Base-by-base conservation (phyloP, 2,329 filamentous ascomycete species). In the Tolypocladium pustulatum region DNA sequence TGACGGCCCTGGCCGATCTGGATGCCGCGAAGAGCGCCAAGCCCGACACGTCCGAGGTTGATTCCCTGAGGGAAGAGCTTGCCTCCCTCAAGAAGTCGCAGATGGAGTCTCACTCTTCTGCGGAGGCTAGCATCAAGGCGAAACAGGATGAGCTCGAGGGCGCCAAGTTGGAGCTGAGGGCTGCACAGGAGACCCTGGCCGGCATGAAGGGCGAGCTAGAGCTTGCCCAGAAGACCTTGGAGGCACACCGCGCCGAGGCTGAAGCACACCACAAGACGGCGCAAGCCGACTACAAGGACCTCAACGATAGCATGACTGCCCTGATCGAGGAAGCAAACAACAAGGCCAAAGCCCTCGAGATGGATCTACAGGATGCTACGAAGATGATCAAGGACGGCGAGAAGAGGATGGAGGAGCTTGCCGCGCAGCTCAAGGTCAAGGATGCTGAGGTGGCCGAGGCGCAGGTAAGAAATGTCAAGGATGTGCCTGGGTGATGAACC, bases 371-470 rank as follows among this genome's bases (percentile, higher is more conserved):
- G 17, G 76, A 76, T 40, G 68, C 79, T 58, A 72, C 71, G 15
- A 69, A 73, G 63, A 74, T 78, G 66, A 69, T 80, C 1, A 75
- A 77, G 61, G 78, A 82, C 60, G 74, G 74, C 58, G 73, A 74
- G 61, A 78, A 73, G 70, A 78, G 75, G 70, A 66, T 77, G 36
- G 76, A 77, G 58, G 76, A 81, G 64, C 67, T 80, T 66, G 75
- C 80, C 63, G 80, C 81, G 40, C 80, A 81, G 66, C 73, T 83
- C 63, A 84, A 81, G 73, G 81, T 86, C 57, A 85, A 82, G 74
- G 82, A 86, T 49, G 83, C 83, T 46, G 83, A 87, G 71, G 74
- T 87, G 66, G 81, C 78, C 20, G 84, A 86, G 69, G 82, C 78
- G 59, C 81, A 81, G 76, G 83, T 86, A 56, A 40, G 55, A 38